Evolutionary conservation across 495 filamentous ascomycete species (phyloP), one percentile per base, ranked within the genome.

Genomic region (Xylaria acuta): DNA sequence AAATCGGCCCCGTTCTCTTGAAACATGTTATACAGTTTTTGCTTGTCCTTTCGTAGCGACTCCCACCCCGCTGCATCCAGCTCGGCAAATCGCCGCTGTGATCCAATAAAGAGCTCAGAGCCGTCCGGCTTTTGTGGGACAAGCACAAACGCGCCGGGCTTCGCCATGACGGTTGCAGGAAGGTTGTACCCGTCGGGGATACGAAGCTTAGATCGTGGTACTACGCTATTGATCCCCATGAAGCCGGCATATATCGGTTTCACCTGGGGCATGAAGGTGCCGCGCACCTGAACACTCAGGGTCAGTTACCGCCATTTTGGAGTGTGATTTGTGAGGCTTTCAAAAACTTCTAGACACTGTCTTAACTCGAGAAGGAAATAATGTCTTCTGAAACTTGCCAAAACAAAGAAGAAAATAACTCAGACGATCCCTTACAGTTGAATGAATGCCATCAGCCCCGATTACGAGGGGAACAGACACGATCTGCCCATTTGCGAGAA

Each of bases 391-490:
- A 38, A 38, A 38, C 9, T 16, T 43, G 12, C 41, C 16, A 43
- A 16, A 43, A 43, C 41, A 43, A 43, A 43, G 4, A 41, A 12
- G 41, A 16, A 43, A 43, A 43, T 43, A 16, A 16, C 2, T 43
- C 41, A 5, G 41, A 43, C 11, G 41, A 43, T 43, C 14, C 41
- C 41, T 43, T 43, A 43, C 11, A 43, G 74, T 75, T 0, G 84
- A 85, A 71, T 88, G 84, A 66, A 87, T 86, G n/a, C n/a, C n/a
- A 47, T 88, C 85, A 0, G 84, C 83, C 2, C 84, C 86, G 30
- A 88, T 78, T 11, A 88, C 74, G 40, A 82, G 79, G 12, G 12
- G 14, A 16, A 34, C 58, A 3, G 32, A 36, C 1, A 34, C 76
- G 5, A 72, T 75, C 3, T 77, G 76, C 12, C 83, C 84, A 64